A percentile compares a stretch with the other conserved stretches of the same genome.
These are phyloP conservation scores for Metschnikowia proteae DNA, from an alignment of 805 yeast genomes.

Conservation along the genomic window DNA sequence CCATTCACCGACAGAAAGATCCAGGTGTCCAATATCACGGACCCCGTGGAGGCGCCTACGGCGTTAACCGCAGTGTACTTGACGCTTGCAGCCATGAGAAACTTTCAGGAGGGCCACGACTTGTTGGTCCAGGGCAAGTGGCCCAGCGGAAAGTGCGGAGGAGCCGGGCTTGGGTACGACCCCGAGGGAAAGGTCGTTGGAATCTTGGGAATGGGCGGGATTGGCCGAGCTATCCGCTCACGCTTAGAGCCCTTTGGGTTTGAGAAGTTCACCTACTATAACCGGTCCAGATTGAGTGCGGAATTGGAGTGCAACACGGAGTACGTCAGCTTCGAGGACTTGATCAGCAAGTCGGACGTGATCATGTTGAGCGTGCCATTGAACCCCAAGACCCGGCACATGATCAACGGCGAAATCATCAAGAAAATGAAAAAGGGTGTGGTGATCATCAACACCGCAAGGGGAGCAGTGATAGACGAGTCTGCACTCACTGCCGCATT, in stretches of 20 bases:
- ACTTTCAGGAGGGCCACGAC: slow-evolving; percentile 59
- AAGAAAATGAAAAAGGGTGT: slow-evolving; percentile 75
- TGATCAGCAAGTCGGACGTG: slow-evolving; percentile 61
- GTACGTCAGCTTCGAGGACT: slow-evolving; percentile 68
- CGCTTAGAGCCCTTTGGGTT: slow-evolving; percentile 77
- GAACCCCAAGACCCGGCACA: slow-evolving; percentile 66
- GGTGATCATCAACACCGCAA: slow-evolving; percentile 75
- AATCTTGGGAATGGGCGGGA: slow-evolving; percentile 84
- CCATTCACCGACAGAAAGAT: slow-evolving; percentile 50
- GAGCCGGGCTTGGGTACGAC: slow-evolving; percentile 64
- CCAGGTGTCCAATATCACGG: slow-evolving; percentile 67
- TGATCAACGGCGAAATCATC: slow-evolving; percentile 57
- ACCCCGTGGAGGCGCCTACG: slow-evolving; percentile 64
- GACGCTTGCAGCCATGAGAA: slow-evolving; percentile 60
- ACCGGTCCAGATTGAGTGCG: slow-evolving; percentile 54
- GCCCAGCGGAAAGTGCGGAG: slow-evolving; percentile 45
- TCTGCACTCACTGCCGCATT: slow-evolving; percentile 51
- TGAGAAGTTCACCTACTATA: slow-evolving; percentile 64
- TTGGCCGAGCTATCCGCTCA: slow-evolving; percentile 75
- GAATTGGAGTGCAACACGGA: slow-evolving; percentile 68
- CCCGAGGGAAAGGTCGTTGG: slow-evolving; percentile 78
- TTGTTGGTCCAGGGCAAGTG: slow-evolving; percentile 56
- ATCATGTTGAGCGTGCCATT: slow-evolving; percentile 75
- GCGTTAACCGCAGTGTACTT: slow-evolving; percentile 68
- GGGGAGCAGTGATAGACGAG: slow-evolving; percentile 83